Conservation (phyloP, 164 flowering plant species). For the Magnolia changhungtana region DNA sequence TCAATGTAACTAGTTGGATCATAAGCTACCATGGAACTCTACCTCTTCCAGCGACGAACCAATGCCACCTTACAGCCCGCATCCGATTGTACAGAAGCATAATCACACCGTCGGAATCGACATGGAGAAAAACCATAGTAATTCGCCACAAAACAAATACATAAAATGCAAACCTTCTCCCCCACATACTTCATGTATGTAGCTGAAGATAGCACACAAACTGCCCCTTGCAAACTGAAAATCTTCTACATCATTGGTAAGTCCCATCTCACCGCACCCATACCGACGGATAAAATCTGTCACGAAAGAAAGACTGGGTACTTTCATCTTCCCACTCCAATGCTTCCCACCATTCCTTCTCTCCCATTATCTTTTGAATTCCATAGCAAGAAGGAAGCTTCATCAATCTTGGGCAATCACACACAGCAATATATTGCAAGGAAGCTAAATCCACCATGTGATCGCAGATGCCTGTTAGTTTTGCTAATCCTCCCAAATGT, state of each 20-base stretch:
- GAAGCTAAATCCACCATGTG: background rate
- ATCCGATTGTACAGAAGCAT: too few relatives aligned
- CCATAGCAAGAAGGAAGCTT: conserved; percentile 3
- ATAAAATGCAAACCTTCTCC: too few relatives aligned
- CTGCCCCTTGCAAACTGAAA: background rate
- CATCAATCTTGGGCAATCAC: background rate
- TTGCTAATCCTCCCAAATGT: background rate
- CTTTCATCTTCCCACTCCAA: conserved; percentile 5
- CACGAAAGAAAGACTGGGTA: background rate
- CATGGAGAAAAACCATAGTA: too few relatives aligned
- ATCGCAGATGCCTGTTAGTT: background rate
- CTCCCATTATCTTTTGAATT: background rate
- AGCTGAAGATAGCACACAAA: background rate
- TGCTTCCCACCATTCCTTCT: conserved; percentile 5
- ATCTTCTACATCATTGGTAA: background rate
- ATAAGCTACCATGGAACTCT: too few relatives aligned
- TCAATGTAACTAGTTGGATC: too few relatives aligned
- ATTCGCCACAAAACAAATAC: too few relatives aligned
- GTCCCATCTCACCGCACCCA: background rate
- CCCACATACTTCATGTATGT: background rate
- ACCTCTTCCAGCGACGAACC: too few relatives aligned
- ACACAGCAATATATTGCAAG: background rate
- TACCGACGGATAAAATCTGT: background rate
- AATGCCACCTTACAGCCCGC: too few relatives aligned
- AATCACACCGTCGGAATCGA: too few relatives aligned